A percentile compares a stretch with the other conserved stretches of the same genome.
phyloP scores from a whole-genome alignment of 2,329 filamentous ascomycete species.

The Aspergillus brasiliensis region DNA sequence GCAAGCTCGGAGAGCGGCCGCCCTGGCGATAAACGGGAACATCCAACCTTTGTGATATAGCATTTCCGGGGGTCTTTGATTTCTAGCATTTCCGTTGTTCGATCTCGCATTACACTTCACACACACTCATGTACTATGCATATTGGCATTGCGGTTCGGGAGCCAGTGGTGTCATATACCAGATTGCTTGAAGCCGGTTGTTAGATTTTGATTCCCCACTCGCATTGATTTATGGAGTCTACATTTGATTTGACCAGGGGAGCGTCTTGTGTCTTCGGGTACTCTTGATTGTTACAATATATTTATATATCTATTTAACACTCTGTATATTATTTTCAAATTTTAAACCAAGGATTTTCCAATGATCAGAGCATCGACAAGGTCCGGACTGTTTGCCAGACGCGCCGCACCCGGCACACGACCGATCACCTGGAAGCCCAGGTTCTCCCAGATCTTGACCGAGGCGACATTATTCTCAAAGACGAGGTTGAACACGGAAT shows the following conservation, averaged over 20 bases:
- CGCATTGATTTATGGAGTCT: slow-evolving; percentile 16
- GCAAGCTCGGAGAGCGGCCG: slow-evolving; percentile 36
- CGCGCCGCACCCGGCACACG: slow-evolving; percentile 40
- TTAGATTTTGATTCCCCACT: slow-evolving; percentile 26
- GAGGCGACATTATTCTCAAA: slow-evolving; percentile 45
- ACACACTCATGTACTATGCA: slow-evolving; percentile 4
- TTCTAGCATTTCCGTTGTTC: slow-evolving; percentile 13
- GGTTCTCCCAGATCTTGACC: slow-evolving; percentile 41
- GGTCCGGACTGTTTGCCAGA: slow-evolving; percentile 37
- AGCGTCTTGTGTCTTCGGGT: background rate
- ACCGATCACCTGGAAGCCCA: slow-evolving; percentile 42
- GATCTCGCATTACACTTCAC: slow-evolving; percentile 15
- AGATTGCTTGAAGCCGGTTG: slow-evolving; percentile 16
- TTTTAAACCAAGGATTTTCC: slow-evolving; percentile 32
- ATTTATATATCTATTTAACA: background rate
- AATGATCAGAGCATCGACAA: slow-evolving; percentile 44
- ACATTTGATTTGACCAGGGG: background rate
- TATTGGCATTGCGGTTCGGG: slow-evolving; percentile 16
- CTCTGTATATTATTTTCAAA: background rate
- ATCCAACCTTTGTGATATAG: slow-evolving; percentile 16
- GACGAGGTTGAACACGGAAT: slow-evolving; percentile 46
- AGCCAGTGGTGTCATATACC: slow-evolving; percentile 20
- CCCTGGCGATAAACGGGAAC: slow-evolving; percentile 35
- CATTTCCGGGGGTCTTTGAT: slow-evolving; percentile 17
- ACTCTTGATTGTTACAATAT: background rate